A percentile compares a stretch with the other conserved stretches of the same genome.
These are phyloP conservation scores for Umbelopsis vinacea DNA, from an alignment of 192 early-diverging fungal species.

Conservation along the genomic window DNA sequence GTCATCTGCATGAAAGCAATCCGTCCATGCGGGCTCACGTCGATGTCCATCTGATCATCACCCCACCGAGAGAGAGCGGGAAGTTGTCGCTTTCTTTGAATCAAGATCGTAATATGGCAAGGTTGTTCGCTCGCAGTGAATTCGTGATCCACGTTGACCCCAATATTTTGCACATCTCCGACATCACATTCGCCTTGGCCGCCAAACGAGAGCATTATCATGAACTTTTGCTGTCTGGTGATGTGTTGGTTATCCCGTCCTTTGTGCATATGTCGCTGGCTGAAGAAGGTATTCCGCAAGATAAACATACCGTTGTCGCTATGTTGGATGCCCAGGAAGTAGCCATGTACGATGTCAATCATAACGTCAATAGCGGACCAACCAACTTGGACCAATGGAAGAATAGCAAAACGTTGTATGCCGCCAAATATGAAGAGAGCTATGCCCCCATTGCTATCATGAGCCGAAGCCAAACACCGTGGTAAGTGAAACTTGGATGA, in stretches of 20 bases:
- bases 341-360: slow-evolving; percentile 43
- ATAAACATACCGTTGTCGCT: slow-evolving; percentile 25
- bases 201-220: slow-evolving; percentile 31
- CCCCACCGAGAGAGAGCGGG: slow-evolving; percentile 35
- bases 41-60: slow-evolving; percentile 52
- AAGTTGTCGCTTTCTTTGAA: slow-evolving; percentile 29
- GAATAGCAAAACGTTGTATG: slow-evolving; percentile 32
- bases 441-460: slow-evolving; percentile 54
- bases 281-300: slow-evolving; percentile 27
- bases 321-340: slow-evolving; percentile 26
- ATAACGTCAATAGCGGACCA: slow-evolving; percentile 48
- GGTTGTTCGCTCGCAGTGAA: slow-evolving; percentile 52
- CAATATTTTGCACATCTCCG: slow-evolving; percentile 33
- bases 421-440: slow-evolving; percentile 45
- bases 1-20: slow-evolving; percentile 41
- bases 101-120: slow-evolving; percentile 47
- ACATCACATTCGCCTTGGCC: slow-evolving; percentile 40
- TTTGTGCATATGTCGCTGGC: slow-evolving; percentile 40
- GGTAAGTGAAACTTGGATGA: slow-evolving; percentile 16
- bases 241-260: slow-evolving; percentile 55
- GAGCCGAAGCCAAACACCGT: slow-evolving; percentile 37
- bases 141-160: slow-evolving; percentile 47
- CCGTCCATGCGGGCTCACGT: slow-evolving; percentile 45
- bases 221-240: slow-evolving; percentile 38
- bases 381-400: slow-evolving; percentile 47